phyloP scores from a whole-genome alignment of 2,329 filamentous ascomycete species.

The Diatrype stigma region DNA sequence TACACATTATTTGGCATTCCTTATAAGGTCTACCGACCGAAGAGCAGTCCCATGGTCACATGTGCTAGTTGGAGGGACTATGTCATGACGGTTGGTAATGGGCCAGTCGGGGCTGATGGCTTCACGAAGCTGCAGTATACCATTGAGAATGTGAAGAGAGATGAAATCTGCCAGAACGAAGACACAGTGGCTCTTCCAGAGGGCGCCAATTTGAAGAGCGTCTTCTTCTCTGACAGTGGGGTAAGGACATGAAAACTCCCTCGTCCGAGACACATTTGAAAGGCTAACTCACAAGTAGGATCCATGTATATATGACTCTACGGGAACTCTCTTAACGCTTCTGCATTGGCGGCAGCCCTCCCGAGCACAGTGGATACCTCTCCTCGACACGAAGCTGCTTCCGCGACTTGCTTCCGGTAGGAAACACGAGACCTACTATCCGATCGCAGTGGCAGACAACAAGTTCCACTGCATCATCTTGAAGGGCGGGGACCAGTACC shows the following conservation, averaged over 20 bases:
- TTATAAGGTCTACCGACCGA: slow-evolving; percentile 83
- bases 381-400: slow-evolving; percentile 83
- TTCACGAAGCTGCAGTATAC: slow-evolving; percentile 78
- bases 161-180: slow-evolving; percentile 91
- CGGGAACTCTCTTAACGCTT: slow-evolving; percentile 80
- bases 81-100: slow-evolving; percentile 93
- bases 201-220: slow-evolving; percentile 67
- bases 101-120: slow-evolving; percentile 75
- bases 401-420: slow-evolving; percentile 77
- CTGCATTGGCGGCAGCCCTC: slow-evolving; percentile 86
- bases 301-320: slow-evolving; percentile 92
- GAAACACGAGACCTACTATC: slow-evolving; percentile 90
- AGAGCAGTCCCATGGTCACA: slow-evolving; percentile 83
- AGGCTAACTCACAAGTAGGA: slow-evolving; percentile 50
- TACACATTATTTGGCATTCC: slow-evolving; percentile 92
- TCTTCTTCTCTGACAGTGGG: slow-evolving; percentile 91
- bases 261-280: no score
- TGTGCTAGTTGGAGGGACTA: slow-evolving; percentile 95
- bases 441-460: slow-evolving; percentile 84
- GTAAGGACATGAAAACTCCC: slow-evolving; percentile 45
- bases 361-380: slow-evolving; percentile 84
- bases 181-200: slow-evolving; percentile 83
- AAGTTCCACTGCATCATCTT: slow-evolving; percentile 99
- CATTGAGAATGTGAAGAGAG: slow-evolving; percentile 89
- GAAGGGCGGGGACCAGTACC: slow-evolving; percentile 89